A percentile compares a stretch with the other conserved stretches of the same genome.
phyloP scores from a whole-genome alignment of 805 yeast genomes.

The Wickerhamomyces canadensis region DNA sequence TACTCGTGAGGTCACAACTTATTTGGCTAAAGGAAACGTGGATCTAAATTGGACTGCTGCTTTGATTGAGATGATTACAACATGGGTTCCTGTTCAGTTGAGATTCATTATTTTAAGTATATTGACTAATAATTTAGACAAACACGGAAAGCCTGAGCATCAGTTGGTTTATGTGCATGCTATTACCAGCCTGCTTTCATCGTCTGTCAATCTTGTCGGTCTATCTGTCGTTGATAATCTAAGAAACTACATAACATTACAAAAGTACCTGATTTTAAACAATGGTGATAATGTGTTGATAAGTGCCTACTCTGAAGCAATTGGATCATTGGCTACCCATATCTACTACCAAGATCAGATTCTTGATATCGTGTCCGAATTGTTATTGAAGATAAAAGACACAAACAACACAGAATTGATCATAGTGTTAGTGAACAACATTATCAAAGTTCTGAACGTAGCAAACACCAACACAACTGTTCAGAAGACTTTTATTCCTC shows the following conservation, averaged over 20 bases:
- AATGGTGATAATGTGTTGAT: slow-evolving; percentile 27
- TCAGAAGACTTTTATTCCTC: slow-evolving; percentile 20
- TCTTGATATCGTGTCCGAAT: slow-evolving; percentile 71
- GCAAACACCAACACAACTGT: slow-evolving; percentile 15
- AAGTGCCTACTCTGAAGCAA: slow-evolving; percentile 46
- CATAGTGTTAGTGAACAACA: slow-evolving; percentile 13
- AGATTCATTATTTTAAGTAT: slow-evolving; percentile 60
- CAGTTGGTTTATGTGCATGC: slow-evolving; percentile 34
- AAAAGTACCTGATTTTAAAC: slow-evolving; percentile 27
- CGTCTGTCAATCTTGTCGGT: slow-evolving; percentile 82
- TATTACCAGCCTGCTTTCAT: slow-evolving; percentile 57
- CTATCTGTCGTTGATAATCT: slow-evolving; percentile 77
- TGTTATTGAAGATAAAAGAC: slow-evolving; percentile 38
- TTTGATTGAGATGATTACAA: slow-evolving; percentile 59
- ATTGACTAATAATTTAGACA: slow-evolving; percentile 30
- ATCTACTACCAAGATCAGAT: slow-evolving; percentile 84
- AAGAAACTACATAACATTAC: slow-evolving; percentile 49
- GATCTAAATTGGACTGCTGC: slow-evolving; percentile 45
- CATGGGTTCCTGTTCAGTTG: slow-evolving; percentile 76
- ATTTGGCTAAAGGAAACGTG: slow-evolving; percentile 31
- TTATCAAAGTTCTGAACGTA: slow-evolving; percentile 10
- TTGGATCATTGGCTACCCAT: slow-evolving; percentile 69
- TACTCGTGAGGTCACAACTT: slow-evolving; percentile 46
- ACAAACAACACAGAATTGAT: slow-evolving; percentile 10
- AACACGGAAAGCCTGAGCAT: slow-evolving; percentile 13